Base-by-base conservation (phyloP, 148 eudicot species). In the Fagopyrum esculentum region DNA sequence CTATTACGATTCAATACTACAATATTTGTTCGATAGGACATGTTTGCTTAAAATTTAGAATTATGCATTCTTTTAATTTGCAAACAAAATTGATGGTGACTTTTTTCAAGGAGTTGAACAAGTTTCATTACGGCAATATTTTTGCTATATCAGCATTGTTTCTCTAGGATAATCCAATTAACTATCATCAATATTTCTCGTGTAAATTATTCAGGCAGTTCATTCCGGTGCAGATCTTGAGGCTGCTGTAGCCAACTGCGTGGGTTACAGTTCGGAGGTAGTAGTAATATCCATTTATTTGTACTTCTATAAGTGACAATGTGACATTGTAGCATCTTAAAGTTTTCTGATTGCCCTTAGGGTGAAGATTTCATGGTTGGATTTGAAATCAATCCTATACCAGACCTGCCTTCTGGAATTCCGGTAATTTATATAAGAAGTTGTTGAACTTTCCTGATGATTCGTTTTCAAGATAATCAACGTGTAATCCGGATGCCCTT, bases 341-440 rank as follows among this genome's bases (percentile, higher is more conserved):
- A 45, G 16, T 35, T 51, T 74, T 52, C 19, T 78, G 76, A 81
- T 69, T 76, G 52, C 72, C 56, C 46, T 77, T 84, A 95, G 98
- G 98, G 98, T 77, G 80, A 92, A 86, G 98, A 97, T 40, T 95
- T 95, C 84, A 95, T 95, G 98, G 98, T 95, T 80, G 98, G 98
- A 72, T 96, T 95, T 78, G 63, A 95, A 71, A 92, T 95, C 81
- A 89, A 89, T 85, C 98, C 98, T 74, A 74, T 92, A 71, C 79
- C 93, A 45, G 93, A 93, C 71, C 85, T 95, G 87, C 96, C 98
- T 68, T 87, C 92, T 77, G 96, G 97, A 80, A 90, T 85, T 82
- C 90, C 85, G 80, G 98, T 90, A 87, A 68, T 45, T 51, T 57
- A 9, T 52, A 61, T 43, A 12, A 17, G 17, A 30, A 3, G 13